Evolutionary conservation across 208 protist species (phyloP), one percentile per base, ranked within the genome.

Genomic region (Leishmania amazonensis): DNA sequence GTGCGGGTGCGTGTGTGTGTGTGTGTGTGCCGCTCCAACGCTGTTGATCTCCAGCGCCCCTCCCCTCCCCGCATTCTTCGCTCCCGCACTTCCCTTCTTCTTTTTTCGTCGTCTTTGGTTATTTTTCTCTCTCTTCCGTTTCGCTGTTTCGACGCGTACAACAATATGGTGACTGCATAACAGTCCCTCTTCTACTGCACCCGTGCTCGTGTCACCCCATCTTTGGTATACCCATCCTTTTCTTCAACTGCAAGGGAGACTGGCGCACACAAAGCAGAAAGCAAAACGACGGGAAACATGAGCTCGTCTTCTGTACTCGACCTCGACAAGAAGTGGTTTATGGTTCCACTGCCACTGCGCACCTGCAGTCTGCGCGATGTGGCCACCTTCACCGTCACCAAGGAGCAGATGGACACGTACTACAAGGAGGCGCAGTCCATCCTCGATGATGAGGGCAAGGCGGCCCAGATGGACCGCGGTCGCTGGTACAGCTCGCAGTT

Each of bases 401-500:
- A 96, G 84, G 92, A 96, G 83, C 83, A 95, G 81, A 94, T 98
- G 89, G 92, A 98, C 76, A 79, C 85, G 21, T 93, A 90, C 87
- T 97, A 90, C 83, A 81, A 90, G 75, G 93, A 98, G 84, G 95
- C 95, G 24, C 95, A 96, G 86, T 74, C 80, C 28, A 82, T 95
- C 17, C 80, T 98, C 2, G 93, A 97, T 28, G 73, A 81, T n/a
- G 92, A 96, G 75, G 88, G 71, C 24, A 85, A 82, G 73, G 82
- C 88, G 62, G 88, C 86, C 58, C 87, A 96, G 81, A 79, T 89
- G 72, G 93, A 97, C 85, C 91, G 89, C 28, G 89, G 92, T 19
- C 89, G 93, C 28, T 98, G 95, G 95, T 98, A 97, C 87, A 98
- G 87, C 79, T 31, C 91, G 71, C 95, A 98, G 85, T 98, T 98